phyloP scores from a whole-genome alignment of 192 early-diverging fungal species.

The Rhizoclosmatium globosum region DNA sequence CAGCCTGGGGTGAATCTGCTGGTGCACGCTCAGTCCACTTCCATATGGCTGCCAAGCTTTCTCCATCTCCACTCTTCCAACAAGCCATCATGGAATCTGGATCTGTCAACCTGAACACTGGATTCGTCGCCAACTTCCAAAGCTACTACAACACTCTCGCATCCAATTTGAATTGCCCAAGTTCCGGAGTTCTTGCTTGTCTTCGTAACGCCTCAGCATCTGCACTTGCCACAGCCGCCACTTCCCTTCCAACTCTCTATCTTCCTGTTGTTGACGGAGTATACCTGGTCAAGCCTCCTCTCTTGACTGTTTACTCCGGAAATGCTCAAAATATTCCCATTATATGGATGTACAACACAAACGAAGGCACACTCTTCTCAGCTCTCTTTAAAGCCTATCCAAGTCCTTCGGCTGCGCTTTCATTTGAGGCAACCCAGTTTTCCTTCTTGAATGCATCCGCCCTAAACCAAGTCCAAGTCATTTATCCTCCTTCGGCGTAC shows the following conservation, averaged over 20 bases:
- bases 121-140: constrained; percentile 1
- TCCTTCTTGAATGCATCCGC: not conserved
- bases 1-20: constrained; percentile 60
- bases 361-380: not conserved
- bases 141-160: constrained; percentile 2
- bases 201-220: not conserved
- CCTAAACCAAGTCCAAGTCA: not conserved
- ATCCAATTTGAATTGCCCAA: not conserved
- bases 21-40: constrained; percentile 56
- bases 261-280: not conserved
- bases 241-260: not conserved
- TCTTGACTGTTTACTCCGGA: not conserved
- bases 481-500: constrained; percentile 1
- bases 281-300: not conserved
- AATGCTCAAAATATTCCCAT: constrained; percentile 1
- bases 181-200: not conserved
- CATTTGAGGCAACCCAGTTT: not conserved
- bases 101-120: not conserved
- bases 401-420: not conserved
- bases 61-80: not conserved
- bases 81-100: constrained; percentile 25
- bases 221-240: not conserved
- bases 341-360: constrained; percentile 1
- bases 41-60: constrained; percentile 37
- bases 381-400: not conserved